Base-by-base conservation (phyloP, 352 stramenopile genomes). In the Phytophthora palmivora region DNA sequence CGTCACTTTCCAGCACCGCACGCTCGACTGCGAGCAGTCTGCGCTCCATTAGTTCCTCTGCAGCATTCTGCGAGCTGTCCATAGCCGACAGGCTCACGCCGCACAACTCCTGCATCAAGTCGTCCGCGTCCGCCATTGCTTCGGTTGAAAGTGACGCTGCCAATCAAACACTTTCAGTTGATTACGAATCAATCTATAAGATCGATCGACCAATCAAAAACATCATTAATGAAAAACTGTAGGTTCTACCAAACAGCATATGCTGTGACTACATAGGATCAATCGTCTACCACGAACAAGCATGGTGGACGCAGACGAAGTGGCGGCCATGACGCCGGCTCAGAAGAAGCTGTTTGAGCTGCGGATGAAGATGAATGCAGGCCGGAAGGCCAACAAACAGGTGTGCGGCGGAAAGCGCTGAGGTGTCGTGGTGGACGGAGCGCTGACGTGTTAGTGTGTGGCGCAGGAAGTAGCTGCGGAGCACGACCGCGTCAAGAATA, bases 291-390 rank as follows among this genome's bases (percentile, higher is more conserved):
- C n/a, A n/a, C n/a, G n/a, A n/a, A n/a, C n/a, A 34, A 46, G 7
- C 30, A 77, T 70, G 55, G 38, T 56, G 51, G 57, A 72, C 65
- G 51, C 32, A 12, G 81, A 87, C 58, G 52, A 72, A 19, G 46
- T 87, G 45, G 71, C 76, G 58, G 66, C 72, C 21, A 90, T 92
- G 83, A 92, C 83, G 57, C 80, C 83, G 19, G 84, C 82, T 51
- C 82, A 94, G 62, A 76, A 63, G 38, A 94, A 92, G 69, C 79
- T 94, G 55, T 94, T 94, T 66, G 78, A 94, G 74, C 67, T 94
- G 49, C 83, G 85, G 36, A 94, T 94, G 85, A 90, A 92, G 62
- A 83, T 92, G 41, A 94, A 94, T 57, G 84, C 83, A 6, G 85
- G 83, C 0, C 66, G 85, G 37, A 92, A 92, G 57, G 82, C 83